Evolutionary conservation across 106 monocot species (phyloP), one percentile per base, ranked within the genome.

Genomic region (Platanthera zijinensis): DNA sequence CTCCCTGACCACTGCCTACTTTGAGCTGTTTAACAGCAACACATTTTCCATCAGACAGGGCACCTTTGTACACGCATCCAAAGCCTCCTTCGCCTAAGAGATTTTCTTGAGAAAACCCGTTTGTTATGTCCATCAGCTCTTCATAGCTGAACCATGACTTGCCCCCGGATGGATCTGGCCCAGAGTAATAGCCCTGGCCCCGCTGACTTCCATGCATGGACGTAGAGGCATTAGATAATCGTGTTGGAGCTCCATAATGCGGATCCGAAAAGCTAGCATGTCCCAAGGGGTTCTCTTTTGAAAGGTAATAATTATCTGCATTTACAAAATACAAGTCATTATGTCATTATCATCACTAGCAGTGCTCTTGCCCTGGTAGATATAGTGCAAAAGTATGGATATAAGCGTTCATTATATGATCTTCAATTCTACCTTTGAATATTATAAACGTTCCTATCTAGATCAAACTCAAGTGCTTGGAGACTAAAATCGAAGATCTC

Each of bases 1-100:
- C 91, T n/a, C 95, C 95, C 67, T 95, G 91, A 51, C 91, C 91
- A 75, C 95, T 84, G 0, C 94, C 94, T 53, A 80, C 78, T 82
- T 94, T 94, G 13, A 94, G 90, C 75, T 94, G 87, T 76, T 95
- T 95, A 73, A 95, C 91, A 10, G 95, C 95, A 6, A 95, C 89
- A 0, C 21, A 21, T 74, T 76, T 89, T 4, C 95, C 95, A 83
- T 95, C 95, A 14, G 69, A 62, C 28, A 95, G 78, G 78, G 57
- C 68, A 11, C 95, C 95, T 73, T 95, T 89, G 51, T 87, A 95
- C 3, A 95, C 95, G 66, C 89, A 95, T 70, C 95, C 95, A 75
- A 95, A 95, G 9, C 95, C 95, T 28, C 95, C 95, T 80, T 95
- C 89, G 50, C 95, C 95, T 10, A 95, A 74, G 10, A 95, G 56